Base-by-base conservation (phyloP, 352 stramenopile genomes). In the Aphanomyces stellatus region DNA sequence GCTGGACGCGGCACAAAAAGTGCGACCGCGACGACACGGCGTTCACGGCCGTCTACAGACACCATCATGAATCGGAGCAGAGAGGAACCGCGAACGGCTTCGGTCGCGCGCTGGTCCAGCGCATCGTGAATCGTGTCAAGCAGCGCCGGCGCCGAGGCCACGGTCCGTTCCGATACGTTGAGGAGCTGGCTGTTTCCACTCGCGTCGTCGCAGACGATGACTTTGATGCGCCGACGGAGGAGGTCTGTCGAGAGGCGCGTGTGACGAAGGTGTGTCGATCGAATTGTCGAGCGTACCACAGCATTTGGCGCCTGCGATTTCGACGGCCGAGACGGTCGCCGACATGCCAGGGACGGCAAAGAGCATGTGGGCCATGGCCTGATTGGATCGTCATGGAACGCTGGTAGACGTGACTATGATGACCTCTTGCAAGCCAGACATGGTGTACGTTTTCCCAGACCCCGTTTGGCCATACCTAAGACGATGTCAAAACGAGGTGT, bases 371-470 rank as follows among this genome's bases (percentile, higher is more conserved):
- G 78, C 74, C 30, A 88, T 77, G 68, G 79, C 81, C 73, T 93
- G 85, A n/a, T n/a, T n/a, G n/a, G n/a, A n/a, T n/a, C n/a, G n/a
- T n/a, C n/a, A n/a, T n/a, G n/a, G n/a, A n/a, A n/a, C n/a, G n/a
- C n/a, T n/a, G n/a, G n/a, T n/a, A n/a, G n/a, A n/a, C n/a, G n/a
- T n/a, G n/a, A n/a, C n/a, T n/a, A n/a, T n/a, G n/a, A 63, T 51
- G 31, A 75, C 65, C 33, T 68, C 53, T 63, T 85, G 71, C 49
- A 96, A 77, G 0, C 82, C 83, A 51, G 81, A 80, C 85, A 96
- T 96, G 0, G 88, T 95, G 65, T 92, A 80, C 40, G 79, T 91
- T 72, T 91, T 91, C 59, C 80, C 82, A 3, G 76, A 84, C 3
- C 77, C 81, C 13, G 79, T 89, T 60, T 88, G 81, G 1, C 78